Base-by-base conservation (phyloP, 495 filamentous ascomycete genomes). In the Thermochaetoides thermophila region DNA sequence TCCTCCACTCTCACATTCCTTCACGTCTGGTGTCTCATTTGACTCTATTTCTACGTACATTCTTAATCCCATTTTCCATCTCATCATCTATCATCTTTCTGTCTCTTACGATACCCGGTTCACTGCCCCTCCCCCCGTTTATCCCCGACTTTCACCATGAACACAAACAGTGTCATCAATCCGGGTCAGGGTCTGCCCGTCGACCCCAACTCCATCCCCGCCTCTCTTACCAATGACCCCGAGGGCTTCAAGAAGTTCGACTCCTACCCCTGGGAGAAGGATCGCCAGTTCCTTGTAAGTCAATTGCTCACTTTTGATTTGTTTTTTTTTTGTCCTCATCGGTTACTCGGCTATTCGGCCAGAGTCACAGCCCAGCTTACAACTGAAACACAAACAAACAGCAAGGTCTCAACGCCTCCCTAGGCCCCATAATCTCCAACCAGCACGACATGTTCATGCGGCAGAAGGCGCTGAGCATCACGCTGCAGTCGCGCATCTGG, bases 141-240 rank as follows among this genome's bases (percentile, higher is more conserved):
- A n/a, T n/a, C n/a, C n/a, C n/a, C n/a, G n/a, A n/a, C n/a, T n/a
- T n/a, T n/a, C n/a, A n/a, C n/a, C n/a, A n/a, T n/a, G n/a, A n/a
- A n/a, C n/a, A n/a, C n/a, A n/a, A n/a, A n/a, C n/a, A n/a, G n/a
- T n/a, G n/a, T n/a, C n/a, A n/a, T n/a, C n/a, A n/a, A n/a, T n/a
- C n/a, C n/a, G n/a, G n/a, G n/a, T n/a, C n/a, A n/a, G n/a, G n/a
- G n/a, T n/a, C n/a, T n/a, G n/a, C n/a, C 30, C 13, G 76, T 48
- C 49, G 79, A 77, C 14, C 59, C 52, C 3, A 67, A 49, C 20
- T 81, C 83, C 34, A 75, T 91, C 3, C 87, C 89, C 48, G 95
- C 89, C 44, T 74, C 58, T 57, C 95, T 96, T 21, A 87, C 52
- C 4, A 77, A 31, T 20, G 27, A n/a, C n/a, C 17, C 21, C 3